phyloP scores from a whole-genome alignment of 768 basidiomycete genomes.

The Clavaria fumosa region DNA sequence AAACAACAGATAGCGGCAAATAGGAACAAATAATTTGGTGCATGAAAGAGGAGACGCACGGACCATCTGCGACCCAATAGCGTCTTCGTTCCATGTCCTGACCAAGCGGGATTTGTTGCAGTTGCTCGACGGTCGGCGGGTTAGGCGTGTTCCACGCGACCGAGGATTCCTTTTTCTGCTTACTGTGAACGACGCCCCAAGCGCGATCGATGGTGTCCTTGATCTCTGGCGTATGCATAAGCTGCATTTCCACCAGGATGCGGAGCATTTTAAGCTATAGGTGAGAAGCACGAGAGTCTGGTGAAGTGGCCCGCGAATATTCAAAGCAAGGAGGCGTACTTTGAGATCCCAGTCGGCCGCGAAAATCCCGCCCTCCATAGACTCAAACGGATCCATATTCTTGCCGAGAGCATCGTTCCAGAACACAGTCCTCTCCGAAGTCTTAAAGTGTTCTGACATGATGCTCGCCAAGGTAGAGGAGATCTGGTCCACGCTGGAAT shows the following conservation, averaged over 20 bases:
- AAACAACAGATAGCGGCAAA: too few relatives aligned
- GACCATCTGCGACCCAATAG: conserved; percentile 83
- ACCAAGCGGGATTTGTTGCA: conserved; percentile 58
- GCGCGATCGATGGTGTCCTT: conserved; percentile 67
- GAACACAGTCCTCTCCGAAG: conserved; percentile 59
- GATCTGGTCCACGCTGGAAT: conserved; percentile 61
- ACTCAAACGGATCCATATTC: conserved; percentile 63
- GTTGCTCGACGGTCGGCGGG: conserved; percentile 45
- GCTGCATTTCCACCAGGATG: conserved; percentile 73
- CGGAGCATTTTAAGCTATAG: conserved; percentile 67
- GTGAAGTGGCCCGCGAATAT: conserved; percentile 7
- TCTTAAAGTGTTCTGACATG: conserved; percentile 58
- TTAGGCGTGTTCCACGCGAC: conserved; percentile 37
- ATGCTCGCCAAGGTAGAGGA: conserved; percentile 57
- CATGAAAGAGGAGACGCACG: conserved; percentile 33
- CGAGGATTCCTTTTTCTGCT: conserved; percentile 59
- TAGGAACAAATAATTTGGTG: conserved; percentile 48
- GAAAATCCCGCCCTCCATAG: conserved; percentile 59
- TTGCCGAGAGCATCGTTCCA: conserved; percentile 56
- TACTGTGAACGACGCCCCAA: conserved; percentile 74
- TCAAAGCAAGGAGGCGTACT: conserved; percentile 28
- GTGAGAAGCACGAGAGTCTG: conserved; percentile 8
- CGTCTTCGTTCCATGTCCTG: conserved; percentile 64
- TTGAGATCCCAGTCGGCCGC: conserved; percentile 71
- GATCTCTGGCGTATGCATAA: conserved; percentile 51